Evolutionary conservation across 2,329 filamentous ascomycete species (phyloP).

Genomic region (Aspergillus sp.): DNA sequence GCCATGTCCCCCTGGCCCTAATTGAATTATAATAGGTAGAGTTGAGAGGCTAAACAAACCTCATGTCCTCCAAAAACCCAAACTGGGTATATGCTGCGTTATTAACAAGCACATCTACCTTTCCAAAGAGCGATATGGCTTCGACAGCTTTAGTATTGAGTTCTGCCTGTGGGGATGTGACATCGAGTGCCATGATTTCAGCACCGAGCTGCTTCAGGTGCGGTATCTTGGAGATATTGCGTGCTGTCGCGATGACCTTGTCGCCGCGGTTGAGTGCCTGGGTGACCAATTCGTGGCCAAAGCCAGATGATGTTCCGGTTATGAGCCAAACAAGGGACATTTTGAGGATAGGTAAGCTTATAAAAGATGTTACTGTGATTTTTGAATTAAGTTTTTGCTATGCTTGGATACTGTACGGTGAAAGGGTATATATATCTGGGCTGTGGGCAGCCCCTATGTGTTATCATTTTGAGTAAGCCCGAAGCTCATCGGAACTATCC

Average conservation of each 20-base stretch:
- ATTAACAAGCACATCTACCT: constrained; percentile 37
- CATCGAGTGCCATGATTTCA: constrained; percentile 25
- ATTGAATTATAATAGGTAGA: too few relatives aligned
- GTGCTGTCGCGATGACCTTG: constrained; percentile 38
- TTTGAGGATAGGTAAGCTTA: background rate
- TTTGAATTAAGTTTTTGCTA: too few relatives aligned
- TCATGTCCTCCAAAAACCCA: constrained; percentile 29
- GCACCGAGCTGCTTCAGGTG: constrained; percentile 27
- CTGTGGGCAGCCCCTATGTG: too few relatives aligned
- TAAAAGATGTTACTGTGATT: too few relatives aligned
- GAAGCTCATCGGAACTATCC: background rate
- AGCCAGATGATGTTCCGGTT: constrained; percentile 36
- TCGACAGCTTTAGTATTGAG: constrained; percentile 19
- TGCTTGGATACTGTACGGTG: too few relatives aligned
- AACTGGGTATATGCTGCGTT: constrained; percentile 32
- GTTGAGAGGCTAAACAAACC: too few relatives aligned
- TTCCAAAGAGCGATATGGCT: constrained; percentile 22
- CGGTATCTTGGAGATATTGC: constrained; percentile 27
- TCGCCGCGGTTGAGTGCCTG: constrained; percentile 30
- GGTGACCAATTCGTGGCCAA: constrained; percentile 30
- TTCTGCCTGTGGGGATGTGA: constrained; percentile 20
- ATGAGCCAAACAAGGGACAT: constrained; percentile 34
- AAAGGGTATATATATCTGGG: too few relatives aligned
- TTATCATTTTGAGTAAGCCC: background rate
- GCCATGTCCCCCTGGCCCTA: background rate